These are phyloP conservation scores for Eruca vesicaria DNA, from an alignment of 441 rosid genomes.

Conservation along the genomic window DNA sequence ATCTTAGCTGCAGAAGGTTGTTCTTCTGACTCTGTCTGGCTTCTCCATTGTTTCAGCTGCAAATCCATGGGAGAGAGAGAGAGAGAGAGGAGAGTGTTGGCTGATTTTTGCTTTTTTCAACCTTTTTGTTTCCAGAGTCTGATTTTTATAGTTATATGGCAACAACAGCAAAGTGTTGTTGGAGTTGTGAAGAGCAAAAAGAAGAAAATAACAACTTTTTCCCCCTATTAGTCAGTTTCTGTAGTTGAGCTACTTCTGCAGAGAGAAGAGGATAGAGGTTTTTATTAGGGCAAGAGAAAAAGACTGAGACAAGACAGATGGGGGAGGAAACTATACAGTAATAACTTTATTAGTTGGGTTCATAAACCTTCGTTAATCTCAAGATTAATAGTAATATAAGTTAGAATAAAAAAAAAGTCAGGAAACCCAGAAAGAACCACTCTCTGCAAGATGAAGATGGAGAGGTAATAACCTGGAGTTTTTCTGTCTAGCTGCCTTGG, in stretches of 20 bases:
- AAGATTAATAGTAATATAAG: not conserved
- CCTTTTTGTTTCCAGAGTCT: not conserved
- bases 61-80: constrained; percentile 66
- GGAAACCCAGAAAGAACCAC: constrained; percentile 36
- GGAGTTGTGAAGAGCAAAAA: constrained; percentile 31
- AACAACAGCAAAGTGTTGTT: constrained; percentile 22
- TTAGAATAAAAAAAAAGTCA: constrained; percentile 12
- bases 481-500: constrained; percentile 42
- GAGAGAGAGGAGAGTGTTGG: constrained; percentile 29
- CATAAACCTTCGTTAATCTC: constrained; percentile 22
- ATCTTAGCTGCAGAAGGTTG: constrained; percentile 59
- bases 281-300: constrained; percentile 47
- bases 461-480: constrained; percentile 43
- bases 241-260: constrained; percentile 34
- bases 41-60: constrained; percentile 91
- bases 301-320: constrained; percentile 72
- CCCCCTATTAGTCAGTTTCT: constrained; percentile 27
- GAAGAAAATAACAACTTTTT: constrained; percentile 4
- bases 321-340: constrained; percentile 28
- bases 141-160: constrained; percentile 4
- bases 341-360: not conserved
- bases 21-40: constrained; percentile 63
- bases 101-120: constrained; percentile 37
- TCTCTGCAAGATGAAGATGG: constrained; percentile 34
- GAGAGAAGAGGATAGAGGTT: constrained; percentile 33